Evolutionary conservation across 116 monocot genomes (phyloP), one percentile per base, ranked within the genome.

Genomic region (Iris pallida): DNA sequence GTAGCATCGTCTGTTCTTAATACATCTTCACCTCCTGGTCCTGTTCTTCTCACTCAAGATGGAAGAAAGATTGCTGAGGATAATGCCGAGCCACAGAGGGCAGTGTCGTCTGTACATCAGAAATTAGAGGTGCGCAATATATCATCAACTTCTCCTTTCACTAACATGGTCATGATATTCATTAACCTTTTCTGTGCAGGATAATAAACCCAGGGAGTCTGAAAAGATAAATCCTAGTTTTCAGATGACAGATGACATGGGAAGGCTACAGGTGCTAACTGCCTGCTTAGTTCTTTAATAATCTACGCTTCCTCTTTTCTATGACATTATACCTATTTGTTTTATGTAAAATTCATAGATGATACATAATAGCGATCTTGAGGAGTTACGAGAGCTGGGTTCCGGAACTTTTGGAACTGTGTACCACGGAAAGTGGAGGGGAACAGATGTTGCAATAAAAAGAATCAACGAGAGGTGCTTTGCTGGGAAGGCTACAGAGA

Each of bases 381-480:
- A 96, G 74, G 92, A 92, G 70, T 71, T 96, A 66, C 73, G 70
- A 61, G 92, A 96, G 74, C 73, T 96, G 45, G 96, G 92, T 76
- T 96, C 96, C 8, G 96, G 96, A 60, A 96, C 87, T 7, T 96
- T 89, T 81, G 96, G 96, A 44, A 91, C 96, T 43, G 96, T 96
- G 15, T 96, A 85, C 62, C 89, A 96, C 74, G 96, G 92, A 55
- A 96, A 96, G 57, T 96, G 96, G 96, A 96, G 85, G 59, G 96
- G 96, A 7, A 80, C 96, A n/a, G 96, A 96, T 81, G 96, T 96
- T 72, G 96, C 92, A 44, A 96, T 96, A 14, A 96, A 96, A 78
- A 77, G 96, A 59, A 87, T 96, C 53, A 91, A 85, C 69, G 81
- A 89, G 12, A 71, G 85, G 47, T 92, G 89, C 54, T 96, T 96